Percentiles rank a stretch among this genome's conserved stretches.
These are phyloP conservation scores for Biancaea sappan DNA, from an alignment of 306 rosid species.

Conservation along the genomic window DNA sequence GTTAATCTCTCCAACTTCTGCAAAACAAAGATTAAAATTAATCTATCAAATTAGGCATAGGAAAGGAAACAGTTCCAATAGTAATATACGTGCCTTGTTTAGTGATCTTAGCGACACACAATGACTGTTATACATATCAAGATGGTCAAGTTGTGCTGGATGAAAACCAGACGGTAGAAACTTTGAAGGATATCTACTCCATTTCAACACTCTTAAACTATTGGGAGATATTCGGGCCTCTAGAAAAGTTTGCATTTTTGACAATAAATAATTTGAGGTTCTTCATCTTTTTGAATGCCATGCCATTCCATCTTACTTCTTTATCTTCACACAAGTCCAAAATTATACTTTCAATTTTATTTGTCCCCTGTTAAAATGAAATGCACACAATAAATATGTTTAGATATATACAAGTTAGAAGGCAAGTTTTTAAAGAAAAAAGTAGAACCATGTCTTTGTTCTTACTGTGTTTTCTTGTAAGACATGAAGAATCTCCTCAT, in stretches of 20 bases:
- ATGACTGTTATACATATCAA: not conserved
- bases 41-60: too few species aligned
- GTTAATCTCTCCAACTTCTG: not conserved
- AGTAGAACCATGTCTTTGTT: too few species aligned
- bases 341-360: not conserved
- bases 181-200: not conserved
- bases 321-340: too few species aligned
- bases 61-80: too few species aligned
- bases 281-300: not conserved
- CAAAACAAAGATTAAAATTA: too few species aligned
- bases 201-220: not conserved
- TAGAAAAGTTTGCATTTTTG: not conserved
- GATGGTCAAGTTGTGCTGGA: not conserved
- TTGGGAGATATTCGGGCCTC: not conserved
- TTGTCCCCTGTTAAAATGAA: not conserved
- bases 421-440: too few species aligned
- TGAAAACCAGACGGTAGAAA: not conserved
- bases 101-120: not conserved
- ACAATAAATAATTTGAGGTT: not conserved
- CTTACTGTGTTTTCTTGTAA: not conserved
- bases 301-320: not conserved
- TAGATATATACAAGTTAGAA: not conserved
- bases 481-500: not conserved
- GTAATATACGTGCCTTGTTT: not conserved
- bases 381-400: not conserved